A percentile compares a stretch with the other conserved stretches of the same genome.
Evolutionary conservation across 352 stramenopile species (phyloP).

Genomic region (Pythium guiyangense): DNA sequence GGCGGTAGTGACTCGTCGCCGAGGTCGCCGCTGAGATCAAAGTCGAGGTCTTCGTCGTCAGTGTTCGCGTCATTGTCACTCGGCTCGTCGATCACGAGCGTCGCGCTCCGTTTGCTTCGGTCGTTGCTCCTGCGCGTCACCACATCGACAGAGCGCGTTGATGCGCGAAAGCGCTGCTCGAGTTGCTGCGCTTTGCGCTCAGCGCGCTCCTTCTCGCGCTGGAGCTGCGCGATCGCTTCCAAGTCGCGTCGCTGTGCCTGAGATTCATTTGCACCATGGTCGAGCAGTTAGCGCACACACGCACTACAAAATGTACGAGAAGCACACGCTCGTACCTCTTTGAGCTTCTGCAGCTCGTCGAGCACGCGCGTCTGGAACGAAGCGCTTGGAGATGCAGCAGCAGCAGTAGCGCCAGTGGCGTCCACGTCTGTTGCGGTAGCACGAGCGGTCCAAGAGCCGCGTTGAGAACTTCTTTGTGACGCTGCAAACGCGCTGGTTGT

Average conservation of each 20-base stretch:
- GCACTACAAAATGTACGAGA: slow-evolving; percentile 3
- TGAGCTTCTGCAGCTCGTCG: slow-evolving; percentile 43
- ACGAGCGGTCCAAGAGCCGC: neutral
- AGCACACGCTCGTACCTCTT: slow-evolving; percentile 27
- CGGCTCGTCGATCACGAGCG: slow-evolving; percentile 13
- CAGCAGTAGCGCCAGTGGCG: too few relatives aligned
- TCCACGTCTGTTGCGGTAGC: neutral
- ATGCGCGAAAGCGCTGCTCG: slow-evolving; percentile 12
- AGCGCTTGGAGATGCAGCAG: neutral
- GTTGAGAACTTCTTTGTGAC: neutral
- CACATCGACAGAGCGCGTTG: neutral
- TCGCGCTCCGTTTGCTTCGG: neutral
- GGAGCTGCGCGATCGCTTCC: slow-evolving; percentile 25
- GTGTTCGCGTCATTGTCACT: neutral
- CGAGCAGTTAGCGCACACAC: neutral
- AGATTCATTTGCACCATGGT: neutral
- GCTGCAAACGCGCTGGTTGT: neutral
- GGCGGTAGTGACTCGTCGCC: slow-evolving; percentile 14
- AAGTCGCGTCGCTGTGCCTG: slow-evolving; percentile 39
- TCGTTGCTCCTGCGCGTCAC: neutral
- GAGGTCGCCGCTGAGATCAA: slow-evolving; percentile 10
- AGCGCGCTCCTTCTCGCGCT: slow-evolving; percentile 28
- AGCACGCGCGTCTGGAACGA: slow-evolving; percentile 48
- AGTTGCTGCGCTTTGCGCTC: slow-evolving; percentile 27
- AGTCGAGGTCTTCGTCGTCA: slow-evolving; percentile 6